Evolutionary conservation across 306 rosid genomes (phyloP).

Genomic region (Potentilla sterilis): DNA sequence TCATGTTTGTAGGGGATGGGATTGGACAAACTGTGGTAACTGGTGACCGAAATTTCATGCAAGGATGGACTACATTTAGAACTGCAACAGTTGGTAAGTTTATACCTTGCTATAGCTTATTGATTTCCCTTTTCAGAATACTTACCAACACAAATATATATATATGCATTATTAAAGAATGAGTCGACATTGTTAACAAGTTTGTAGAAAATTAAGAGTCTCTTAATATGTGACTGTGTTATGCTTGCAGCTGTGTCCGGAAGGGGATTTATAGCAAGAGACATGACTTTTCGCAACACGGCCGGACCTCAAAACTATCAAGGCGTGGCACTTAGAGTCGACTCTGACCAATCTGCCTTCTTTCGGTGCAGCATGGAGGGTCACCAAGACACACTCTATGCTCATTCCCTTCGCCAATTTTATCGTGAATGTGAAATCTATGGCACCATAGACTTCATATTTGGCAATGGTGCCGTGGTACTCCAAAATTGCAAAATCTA

Average conservation of each 20-base stretch:
- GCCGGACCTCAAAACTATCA: slow-evolving; percentile 70
- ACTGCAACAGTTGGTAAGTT: slow-evolving; percentile 84
- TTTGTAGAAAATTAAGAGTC: background rate
- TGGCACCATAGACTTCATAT: slow-evolving; percentile 85
- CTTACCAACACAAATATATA: background rate
- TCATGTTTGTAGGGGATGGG: slow-evolving; percentile 82
- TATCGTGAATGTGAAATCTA: slow-evolving; percentile 71
- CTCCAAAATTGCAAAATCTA: slow-evolving; percentile 70
- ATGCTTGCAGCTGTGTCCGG: slow-evolving; percentile 63
- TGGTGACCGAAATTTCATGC: slow-evolving; percentile 73
- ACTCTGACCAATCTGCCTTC: slow-evolving; percentile 85
- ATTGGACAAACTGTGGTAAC: slow-evolving; percentile 76
- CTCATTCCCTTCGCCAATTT: slow-evolving; percentile 74
- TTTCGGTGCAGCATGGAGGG: slow-evolving; percentile 80
- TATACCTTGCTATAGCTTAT: background rate
- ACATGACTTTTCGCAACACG: slow-evolving; percentile 69
- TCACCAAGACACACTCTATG: slow-evolving; percentile 81
- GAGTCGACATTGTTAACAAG: background rate
- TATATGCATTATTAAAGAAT: background rate
- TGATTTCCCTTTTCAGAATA: background rate
- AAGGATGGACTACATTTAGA: slow-evolving; percentile 97
- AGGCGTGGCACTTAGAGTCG: slow-evolving; percentile 81
- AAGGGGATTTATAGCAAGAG: slow-evolving; percentile 70
- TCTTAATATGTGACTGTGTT: background rate
- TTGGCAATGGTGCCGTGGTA: slow-evolving; percentile 83